These are phyloP conservation scores for Ophiostoma australiae DNA, from an alignment of 2,329 filamentous ascomycete genomes.

Conservation along the genomic window DNA sequence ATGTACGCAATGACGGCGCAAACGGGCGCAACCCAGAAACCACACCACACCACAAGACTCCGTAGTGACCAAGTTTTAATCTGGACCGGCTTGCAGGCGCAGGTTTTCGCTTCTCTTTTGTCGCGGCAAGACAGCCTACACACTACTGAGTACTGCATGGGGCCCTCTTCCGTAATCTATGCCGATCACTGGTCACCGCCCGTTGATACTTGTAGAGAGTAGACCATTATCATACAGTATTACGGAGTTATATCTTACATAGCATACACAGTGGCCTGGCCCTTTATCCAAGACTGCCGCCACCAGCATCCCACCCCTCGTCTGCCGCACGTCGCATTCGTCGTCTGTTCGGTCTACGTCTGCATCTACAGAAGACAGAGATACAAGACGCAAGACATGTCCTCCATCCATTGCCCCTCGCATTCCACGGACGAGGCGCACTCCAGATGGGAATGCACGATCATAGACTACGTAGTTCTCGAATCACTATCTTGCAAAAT, in stretches of 20 bases:
- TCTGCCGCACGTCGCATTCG: constrained; percentile 3
- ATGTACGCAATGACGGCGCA: background rate
- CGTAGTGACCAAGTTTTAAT: constrained; percentile 1
- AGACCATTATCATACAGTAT: too few species aligned
- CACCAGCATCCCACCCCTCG: constrained; percentile 2
- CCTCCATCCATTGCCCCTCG: background rate
- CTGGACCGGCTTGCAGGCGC: background rate
- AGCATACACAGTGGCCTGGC: too few species aligned
- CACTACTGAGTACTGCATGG: background rate
- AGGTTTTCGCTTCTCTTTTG: background rate
- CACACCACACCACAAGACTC: background rate
- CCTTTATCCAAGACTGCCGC: background rate
- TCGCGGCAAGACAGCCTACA: background rate
- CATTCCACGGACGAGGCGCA: background rate
- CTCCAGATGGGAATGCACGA: background rate
- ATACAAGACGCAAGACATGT: too few species aligned
- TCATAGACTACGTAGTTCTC: background rate
- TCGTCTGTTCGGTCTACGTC: background rate
- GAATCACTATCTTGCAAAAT: too few species aligned
- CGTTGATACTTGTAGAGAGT: background rate
- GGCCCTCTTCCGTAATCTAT: background rate
- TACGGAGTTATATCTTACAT: too few species aligned
- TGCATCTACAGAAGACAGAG: background rate
- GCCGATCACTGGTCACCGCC: constrained; percentile 1
- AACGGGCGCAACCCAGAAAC: background rate